Evolutionary conservation across 2,329 filamentous ascomycete species (phyloP).

Genomic region (Hyphodiscus sp.): DNA sequence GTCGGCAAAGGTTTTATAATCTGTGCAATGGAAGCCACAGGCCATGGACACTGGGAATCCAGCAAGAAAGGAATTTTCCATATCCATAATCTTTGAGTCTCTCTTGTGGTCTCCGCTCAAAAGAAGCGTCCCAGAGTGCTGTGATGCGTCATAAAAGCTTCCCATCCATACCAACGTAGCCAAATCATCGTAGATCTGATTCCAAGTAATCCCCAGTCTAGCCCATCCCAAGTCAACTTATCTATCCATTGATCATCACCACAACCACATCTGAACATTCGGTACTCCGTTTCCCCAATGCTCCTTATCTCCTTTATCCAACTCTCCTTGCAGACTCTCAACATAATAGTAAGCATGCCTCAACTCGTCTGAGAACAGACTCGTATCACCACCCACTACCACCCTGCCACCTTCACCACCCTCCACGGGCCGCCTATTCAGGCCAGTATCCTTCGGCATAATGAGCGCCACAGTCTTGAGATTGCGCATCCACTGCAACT

Average conservation of each 20-base stretch:
- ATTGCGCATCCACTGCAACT: conserved; percentile 19
- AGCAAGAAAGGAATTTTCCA: too few relatives aligned
- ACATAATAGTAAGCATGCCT: conserved; percentile 20
- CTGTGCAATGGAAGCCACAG: too few relatives aligned
- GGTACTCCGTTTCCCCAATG: conserved; percentile 11
- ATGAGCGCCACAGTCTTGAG: conserved; percentile 22
- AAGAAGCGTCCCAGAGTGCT: too few relatives aligned
- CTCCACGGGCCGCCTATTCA: conserved; percentile 3
- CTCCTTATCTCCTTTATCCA: conserved; percentile 12
- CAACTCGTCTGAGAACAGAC: conserved; percentile 16
- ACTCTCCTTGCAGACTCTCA: conserved; percentile 16
- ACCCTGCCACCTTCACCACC: conserved; percentile 7
- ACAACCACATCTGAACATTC: conserved; percentile 23
- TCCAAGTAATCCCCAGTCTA: too few relatives aligned
- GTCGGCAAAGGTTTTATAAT: too few relatives aligned
- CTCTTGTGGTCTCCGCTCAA: too few relatives aligned
- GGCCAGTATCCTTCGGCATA: conserved; percentile 14
- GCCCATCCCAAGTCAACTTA: not conserved
- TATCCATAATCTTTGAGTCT: too few relatives aligned
- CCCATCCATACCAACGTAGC: too few relatives aligned
- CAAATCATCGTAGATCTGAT: too few relatives aligned
- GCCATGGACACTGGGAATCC: too few relatives aligned
- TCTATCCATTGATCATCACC: conserved; percentile 5
- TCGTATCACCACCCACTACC: conserved; percentile 10
- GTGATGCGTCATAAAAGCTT: too few relatives aligned